Conservation (phyloP, 1,284 basidiomycete genomes). For the Trametes polyzona region DNA sequence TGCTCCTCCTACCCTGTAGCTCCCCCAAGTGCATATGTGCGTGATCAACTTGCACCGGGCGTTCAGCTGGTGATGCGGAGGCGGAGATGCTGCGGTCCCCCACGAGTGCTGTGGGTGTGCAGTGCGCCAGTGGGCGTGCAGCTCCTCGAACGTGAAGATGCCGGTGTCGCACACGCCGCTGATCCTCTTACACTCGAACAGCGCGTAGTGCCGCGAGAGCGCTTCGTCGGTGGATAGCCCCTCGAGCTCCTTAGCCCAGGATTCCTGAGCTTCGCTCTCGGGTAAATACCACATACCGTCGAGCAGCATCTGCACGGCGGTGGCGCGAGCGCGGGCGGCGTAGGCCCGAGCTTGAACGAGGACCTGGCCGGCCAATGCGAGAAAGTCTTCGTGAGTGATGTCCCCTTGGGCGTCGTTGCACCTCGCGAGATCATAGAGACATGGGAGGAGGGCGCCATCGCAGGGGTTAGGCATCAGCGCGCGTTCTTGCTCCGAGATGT, state of each 20-base stretch:
- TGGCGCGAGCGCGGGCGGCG: background rate
- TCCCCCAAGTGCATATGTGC: background rate
- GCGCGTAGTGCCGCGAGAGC: conserved; percentile 2
- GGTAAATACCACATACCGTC: background rate
- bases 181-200: conserved; percentile 4
- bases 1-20: background rate
- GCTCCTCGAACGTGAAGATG: background rate
- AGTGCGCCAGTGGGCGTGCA: background rate
- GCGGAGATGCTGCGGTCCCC: background rate
- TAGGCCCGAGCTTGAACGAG: conserved; percentile 3
- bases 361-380: background rate
- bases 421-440: background rate
- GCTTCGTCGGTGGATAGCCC: conserved; percentile 1
- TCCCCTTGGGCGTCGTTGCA: conserved; percentile 6
- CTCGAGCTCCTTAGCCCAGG: background rate
- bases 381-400: background rate
- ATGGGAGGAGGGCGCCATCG: conserved; percentile 3
- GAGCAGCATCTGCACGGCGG: background rate
- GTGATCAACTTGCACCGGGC: background rate
- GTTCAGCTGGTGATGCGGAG: background rate
- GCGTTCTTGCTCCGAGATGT: background rate
- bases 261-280: background rate
- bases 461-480: conserved; percentile 4
- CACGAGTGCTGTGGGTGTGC: background rate
- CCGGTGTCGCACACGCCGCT: background rate